These are phyloP conservation scores for Claviceps arundinis DNA, from an alignment of 2,329 filamentous ascomycete genomes.

Conservation along the genomic window DNA sequence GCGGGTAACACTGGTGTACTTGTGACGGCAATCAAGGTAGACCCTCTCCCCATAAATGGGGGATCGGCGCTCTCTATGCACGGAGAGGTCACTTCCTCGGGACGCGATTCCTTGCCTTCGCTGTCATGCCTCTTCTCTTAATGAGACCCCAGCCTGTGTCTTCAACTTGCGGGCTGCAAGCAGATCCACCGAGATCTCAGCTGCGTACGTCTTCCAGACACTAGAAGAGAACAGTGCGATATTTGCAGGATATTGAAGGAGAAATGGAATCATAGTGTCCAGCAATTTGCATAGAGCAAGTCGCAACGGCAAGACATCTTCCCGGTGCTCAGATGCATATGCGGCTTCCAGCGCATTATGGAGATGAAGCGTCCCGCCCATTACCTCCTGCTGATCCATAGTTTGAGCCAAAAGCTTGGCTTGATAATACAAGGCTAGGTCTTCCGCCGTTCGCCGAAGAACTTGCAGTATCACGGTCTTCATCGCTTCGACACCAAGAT, in stretches of 20 bases:
- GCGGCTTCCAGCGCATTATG: slow-evolving; percentile 17
- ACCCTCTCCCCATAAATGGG: too few species aligned
- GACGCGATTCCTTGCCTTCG: too few species aligned
- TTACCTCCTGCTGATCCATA: slow-evolving; percentile 10
- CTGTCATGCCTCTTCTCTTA: too few species aligned
- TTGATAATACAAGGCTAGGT: slow-evolving; percentile 12
- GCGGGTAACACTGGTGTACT: too few species aligned
- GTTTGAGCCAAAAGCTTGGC: slow-evolving; percentile 6
- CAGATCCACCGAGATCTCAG: slow-evolving; percentile 15
- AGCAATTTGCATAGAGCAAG: slow-evolving; percentile 19
- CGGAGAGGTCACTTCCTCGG: too few species aligned
- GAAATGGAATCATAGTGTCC: slow-evolving; percentile 12
- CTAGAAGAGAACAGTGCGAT: slow-evolving; percentile 12
- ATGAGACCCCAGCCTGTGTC: background rate
- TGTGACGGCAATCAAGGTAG: too few species aligned
- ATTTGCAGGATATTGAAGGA: slow-evolving; percentile 14
- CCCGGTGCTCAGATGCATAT: slow-evolving; percentile 10
- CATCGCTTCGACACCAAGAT: slow-evolving; percentile 17
- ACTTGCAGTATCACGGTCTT: slow-evolving; percentile 14
- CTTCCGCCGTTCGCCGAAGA: slow-evolving; percentile 14
- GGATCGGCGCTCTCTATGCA: too few species aligned
- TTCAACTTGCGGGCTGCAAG: slow-evolving; percentile 5
- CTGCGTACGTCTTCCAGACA: slow-evolving; percentile 13
- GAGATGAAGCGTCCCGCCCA: slow-evolving; percentile 14
- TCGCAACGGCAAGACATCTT: slow-evolving; percentile 19